A percentile compares a stretch with the other conserved stretches of the same genome.
Conservation (phyloP, 1,284 basidiomycete species). For the Ceratorhiza oryzae-sativae region DNA sequence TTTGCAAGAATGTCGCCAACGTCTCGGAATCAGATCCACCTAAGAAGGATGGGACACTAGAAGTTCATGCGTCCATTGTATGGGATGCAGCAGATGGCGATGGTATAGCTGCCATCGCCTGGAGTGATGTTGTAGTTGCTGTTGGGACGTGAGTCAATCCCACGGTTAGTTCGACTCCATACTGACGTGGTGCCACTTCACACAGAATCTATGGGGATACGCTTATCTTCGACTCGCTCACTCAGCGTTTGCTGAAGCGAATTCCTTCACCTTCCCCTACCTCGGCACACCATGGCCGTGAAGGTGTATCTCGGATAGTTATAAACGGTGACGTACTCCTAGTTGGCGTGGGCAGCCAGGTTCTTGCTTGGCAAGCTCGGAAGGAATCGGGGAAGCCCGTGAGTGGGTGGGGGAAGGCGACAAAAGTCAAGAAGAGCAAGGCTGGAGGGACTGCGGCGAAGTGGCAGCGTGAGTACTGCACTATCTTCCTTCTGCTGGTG, state of each 20-base stretch:
- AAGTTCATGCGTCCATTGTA: slow-evolving; percentile 35
- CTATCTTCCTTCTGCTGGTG: slow-evolving; percentile 9
- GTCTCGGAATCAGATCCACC: not conserved
- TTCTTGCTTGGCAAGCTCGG: slow-evolving; percentile 75
- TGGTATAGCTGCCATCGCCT: slow-evolving; percentile 66
- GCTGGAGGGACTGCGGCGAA: slow-evolving; percentile 54
- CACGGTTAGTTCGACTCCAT: slow-evolving; percentile 44
- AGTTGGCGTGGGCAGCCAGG: slow-evolving; percentile 66
- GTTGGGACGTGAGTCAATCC: slow-evolving; percentile 57
- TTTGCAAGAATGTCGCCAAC: not conserved
- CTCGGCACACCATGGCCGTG: slow-evolving; percentile 48
- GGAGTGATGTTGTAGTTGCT: slow-evolving; percentile 63
- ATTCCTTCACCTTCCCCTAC: slow-evolving; percentile 58
- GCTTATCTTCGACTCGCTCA: slow-evolving; percentile 71
- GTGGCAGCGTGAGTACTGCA: slow-evolving; percentile 58
- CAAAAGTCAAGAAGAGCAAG: slow-evolving; percentile 48
- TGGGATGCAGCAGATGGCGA: slow-evolving; percentile 69
- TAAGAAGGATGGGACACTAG: slow-evolving; percentile 40
- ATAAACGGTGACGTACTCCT: slow-evolving; percentile 69
- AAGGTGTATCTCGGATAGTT: slow-evolving; percentile 67
- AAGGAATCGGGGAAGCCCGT: slow-evolving; percentile 46
- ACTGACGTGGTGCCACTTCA: slow-evolving; percentile 43
- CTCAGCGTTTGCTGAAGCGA: slow-evolving; percentile 54
- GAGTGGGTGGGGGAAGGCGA: slow-evolving; percentile 43
- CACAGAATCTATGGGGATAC: slow-evolving; percentile 62